Percentiles rank a stretch among this genome's conserved stretches.
Evolutionary conservation across 139 green algal genomes (phyloP).

Genomic region (Closterium sp.): DNA sequence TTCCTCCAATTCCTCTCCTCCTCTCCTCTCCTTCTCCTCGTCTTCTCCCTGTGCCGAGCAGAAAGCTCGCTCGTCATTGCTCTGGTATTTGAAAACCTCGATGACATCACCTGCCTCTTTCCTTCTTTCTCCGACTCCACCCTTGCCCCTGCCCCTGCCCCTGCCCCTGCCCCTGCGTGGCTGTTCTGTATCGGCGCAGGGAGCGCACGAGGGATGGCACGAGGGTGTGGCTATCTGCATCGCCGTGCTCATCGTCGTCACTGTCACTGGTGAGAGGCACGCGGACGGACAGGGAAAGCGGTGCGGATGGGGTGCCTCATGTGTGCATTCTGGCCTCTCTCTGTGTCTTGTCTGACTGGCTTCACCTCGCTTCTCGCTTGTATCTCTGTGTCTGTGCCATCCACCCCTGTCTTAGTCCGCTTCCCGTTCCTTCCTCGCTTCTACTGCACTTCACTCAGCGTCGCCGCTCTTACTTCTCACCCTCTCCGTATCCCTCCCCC

Average conservation of each 20-base stretch:
- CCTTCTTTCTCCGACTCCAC: background rate
- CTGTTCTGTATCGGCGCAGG: slow-evolving; percentile 51
- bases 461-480: too few species aligned
- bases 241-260: slow-evolving; percentile 29
- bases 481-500: background rate
- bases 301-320: background rate
- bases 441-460: too few species aligned
- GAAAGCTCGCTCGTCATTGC: too few species aligned
- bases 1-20: too few species aligned
- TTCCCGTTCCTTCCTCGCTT: too few species aligned
- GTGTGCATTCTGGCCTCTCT: background rate
- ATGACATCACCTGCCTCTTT: too few species aligned
- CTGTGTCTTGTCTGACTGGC: background rate
- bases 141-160: background rate
- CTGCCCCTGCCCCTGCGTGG: background rate
- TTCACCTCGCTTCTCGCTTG: too few species aligned
- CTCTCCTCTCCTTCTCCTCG: too few species aligned
- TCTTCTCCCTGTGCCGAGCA: too few species aligned
- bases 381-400: too few species aligned
- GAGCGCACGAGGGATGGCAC: slow-evolving; percentile 31
- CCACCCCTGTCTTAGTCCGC: too few species aligned
- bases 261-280: slow-evolving; percentile 22
- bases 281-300: background rate
- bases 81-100: too few species aligned
- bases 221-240: slow-evolving; percentile 23